Conservation (phyloP, 129 eudicot species). For the Calendula officinalis region DNA sequence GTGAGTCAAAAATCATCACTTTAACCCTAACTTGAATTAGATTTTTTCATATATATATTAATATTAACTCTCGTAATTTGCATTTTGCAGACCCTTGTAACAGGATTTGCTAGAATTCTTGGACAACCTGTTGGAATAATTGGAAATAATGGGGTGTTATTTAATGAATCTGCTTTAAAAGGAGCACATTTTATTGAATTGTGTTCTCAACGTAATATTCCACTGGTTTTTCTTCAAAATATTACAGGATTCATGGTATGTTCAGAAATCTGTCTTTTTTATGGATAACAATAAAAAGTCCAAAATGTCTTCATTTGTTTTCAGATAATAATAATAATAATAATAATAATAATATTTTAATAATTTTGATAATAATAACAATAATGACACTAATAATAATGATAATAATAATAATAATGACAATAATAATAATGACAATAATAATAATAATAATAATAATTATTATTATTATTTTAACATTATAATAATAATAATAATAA, state of each 20-base stretch:
- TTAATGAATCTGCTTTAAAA: constrained; percentile 88
- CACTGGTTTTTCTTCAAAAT: constrained; percentile 89
- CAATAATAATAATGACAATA: too few species aligned
- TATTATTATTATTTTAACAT: too few species aligned
- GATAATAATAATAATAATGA: too few species aligned
- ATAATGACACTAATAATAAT: too few species aligned
- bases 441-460: too few species aligned
- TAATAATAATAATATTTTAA: too few species aligned
- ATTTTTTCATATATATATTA: constrained; percentile 6
- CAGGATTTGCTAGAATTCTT: constrained; percentile 85
- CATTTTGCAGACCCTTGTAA: constrained; percentile 80
- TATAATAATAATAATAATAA: too few species aligned
- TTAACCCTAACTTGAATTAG: constrained; percentile 21
- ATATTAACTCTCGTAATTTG: constrained; percentile 4
- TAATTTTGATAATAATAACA: too few species aligned
- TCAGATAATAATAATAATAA: too few species aligned
- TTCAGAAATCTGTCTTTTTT: constrained; percentile 1
- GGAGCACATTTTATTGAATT: constrained; percentile 94
- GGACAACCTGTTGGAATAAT: constrained; percentile 95
- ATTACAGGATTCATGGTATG: constrained; percentile 98
- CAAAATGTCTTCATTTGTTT: too few species aligned
- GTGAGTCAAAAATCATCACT: constrained; percentile 57
- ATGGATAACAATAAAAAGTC: too few species aligned
- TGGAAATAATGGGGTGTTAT: constrained; percentile 89
- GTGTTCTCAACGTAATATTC: constrained; percentile 91